A percentile compares a stretch with the other conserved stretches of the same genome.
These are phyloP conservation scores for Chlorella sp. DNA, from an alignment of 139 green algal species.

Conservation along the genomic window DNA sequence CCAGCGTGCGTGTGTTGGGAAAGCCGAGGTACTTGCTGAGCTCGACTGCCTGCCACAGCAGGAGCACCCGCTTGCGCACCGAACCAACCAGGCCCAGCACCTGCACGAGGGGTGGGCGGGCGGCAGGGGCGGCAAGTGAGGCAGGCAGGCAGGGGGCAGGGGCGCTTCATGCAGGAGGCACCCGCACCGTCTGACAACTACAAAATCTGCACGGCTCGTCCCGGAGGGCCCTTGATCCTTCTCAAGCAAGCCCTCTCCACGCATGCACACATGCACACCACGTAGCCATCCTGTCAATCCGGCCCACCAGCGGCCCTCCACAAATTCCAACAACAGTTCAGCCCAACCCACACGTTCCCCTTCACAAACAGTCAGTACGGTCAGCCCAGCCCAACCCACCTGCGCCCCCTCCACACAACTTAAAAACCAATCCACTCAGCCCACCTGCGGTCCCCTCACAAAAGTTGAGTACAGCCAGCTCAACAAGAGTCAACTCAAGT, in stretches of 20 bases:
- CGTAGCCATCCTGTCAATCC: background rate
- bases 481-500: too few species aligned
- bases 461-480: too few species aligned
- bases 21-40: constrained; percentile 57
- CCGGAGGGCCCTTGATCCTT: too few species aligned
- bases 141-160: background rate
- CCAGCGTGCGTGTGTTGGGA: constrained; percentile 52
- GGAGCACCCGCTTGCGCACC: constrained; percentile 69
- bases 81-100: constrained; percentile 67
- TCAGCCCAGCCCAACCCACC: too few species aligned
- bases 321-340: too few species aligned
- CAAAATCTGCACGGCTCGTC: too few species aligned
- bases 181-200: background rate
- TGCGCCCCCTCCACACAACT: too few species aligned
- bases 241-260: background rate
- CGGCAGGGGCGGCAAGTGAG: background rate
- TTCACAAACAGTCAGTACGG: too few species aligned
- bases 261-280: background rate
- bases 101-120: constrained; percentile 28
- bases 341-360: too few species aligned
- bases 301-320: too few species aligned
- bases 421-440: too few species aligned
- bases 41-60: constrained; percentile 81
- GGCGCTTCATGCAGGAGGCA: background rate
- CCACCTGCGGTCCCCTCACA: too few species aligned